Base-by-base conservation (phyloP, 768 basidiomycete genomes). In the Agaricus blazei region DNA sequence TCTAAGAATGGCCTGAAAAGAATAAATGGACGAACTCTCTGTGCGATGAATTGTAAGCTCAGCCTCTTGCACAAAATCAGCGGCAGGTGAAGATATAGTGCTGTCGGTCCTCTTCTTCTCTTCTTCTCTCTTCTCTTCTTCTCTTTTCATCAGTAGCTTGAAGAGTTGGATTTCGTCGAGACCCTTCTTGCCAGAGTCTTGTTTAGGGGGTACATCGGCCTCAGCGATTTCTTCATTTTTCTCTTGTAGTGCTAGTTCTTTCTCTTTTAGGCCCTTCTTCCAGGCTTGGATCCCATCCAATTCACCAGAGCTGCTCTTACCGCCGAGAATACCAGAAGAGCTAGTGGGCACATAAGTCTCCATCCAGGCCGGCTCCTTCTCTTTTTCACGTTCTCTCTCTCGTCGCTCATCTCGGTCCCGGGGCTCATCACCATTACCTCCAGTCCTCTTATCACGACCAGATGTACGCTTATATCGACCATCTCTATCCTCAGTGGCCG, bases 331-430 rank as follows among this genome's bases (percentile, higher is more conserved):
- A 12, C 85, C 87, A 46, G 74, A 71, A 15, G 81, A 67, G 24
- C 76, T 77, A 49, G 71, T 76, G 11, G 90, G 89, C 58, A 91
- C 78, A 65, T 90, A 91, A 19, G 88, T 84, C 60, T 92, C 91
- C 90, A 93, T 93, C 90, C 90, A 93, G 15, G 90, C 90, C 24
- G 90, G 91, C 65, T 93, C 91, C 63, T 88, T 90, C 72, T 93
- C 91, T 62, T 81, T 83, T 60, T 84, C 84, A 54, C 78, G 75
- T 49, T 85, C 75, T 55, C 78, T 75, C 50, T 85, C 75, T 55
- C 70, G 70, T 24, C 71, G 68, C 27, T 80, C 75, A n/a, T 81
- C 78, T 52, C 72, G 71, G 41, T 78, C 79, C 51, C 73, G 79
- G 12, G 64, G 70, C n/a, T 79, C 76, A 15, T 77, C 79, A 19